Evolutionary conservation across 768 basidiomycete genomes (phyloP), one percentile per base, ranked within the genome.

Genomic region (Collybia mongolica): DNA sequence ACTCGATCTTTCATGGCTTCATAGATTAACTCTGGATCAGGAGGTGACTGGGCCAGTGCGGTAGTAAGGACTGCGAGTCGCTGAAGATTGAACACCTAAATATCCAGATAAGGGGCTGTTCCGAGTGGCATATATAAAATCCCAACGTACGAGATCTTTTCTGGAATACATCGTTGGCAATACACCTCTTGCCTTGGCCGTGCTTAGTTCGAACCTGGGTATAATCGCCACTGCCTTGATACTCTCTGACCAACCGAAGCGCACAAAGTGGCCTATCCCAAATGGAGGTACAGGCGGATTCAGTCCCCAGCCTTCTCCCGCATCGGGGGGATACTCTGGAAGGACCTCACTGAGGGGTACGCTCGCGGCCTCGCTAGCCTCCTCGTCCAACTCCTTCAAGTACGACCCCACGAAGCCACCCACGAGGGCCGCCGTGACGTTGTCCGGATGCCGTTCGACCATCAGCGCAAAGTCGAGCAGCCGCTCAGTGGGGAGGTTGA

Each of bases 371-470:
- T 83, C 81, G 53, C 77, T 89, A 4, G 93, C 95, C 37, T 78
- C 81, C 8, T 80, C 77, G 58, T 90, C 90, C 41, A 98, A 80
- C 67, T 97, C 96, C 53, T 88, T 82, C 46, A 98, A 80, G 74
- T 98, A 99, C 2, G 90, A 91, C 17, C 97, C 97, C 20, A 98
- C 92, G 68, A 99, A 98, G 0, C 97, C 97, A 29, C 97, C 97
- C 15, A 98, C 81, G 32, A 99, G 82, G 0, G 95, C 96, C 2
- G 97, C 97, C 0, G 97, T 97, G 63, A 99, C 95, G 66, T 99
- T 99, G 70, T 99, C 97, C 14, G 97, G 97, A 65, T 99, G 97
- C 15, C 97, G 81, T 71, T 99, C 97, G 62, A 99, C 94, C 97
- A 99, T 99, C 47, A 99, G 78, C 1, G 96, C 95, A 63, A 91